Percentiles rank a stretch among this genome's conserved stretches.
Evolutionary conservation across 2,329 filamentous ascomycete genomes (phyloP).

Genomic region (Shiraia bambusicola): DNA sequence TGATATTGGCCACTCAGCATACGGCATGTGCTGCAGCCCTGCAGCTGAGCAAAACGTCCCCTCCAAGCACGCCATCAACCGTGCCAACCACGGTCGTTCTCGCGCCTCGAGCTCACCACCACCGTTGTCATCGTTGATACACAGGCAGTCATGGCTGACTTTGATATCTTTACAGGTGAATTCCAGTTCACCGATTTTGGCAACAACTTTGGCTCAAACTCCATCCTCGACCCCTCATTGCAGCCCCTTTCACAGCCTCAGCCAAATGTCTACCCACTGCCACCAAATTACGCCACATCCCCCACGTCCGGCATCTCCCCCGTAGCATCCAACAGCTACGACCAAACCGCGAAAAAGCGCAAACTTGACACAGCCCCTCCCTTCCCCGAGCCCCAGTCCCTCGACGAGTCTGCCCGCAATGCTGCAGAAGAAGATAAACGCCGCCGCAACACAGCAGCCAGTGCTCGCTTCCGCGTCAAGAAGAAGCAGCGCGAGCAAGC

Average conservation of each 20-base stretch:
- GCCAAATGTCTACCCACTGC: constrained; percentile 25
- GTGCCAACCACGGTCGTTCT: constrained; percentile 17
- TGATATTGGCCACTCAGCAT: constrained; percentile 27
- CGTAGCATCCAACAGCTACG: constrained; percentile 25
- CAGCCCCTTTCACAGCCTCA: constrained; percentile 30
- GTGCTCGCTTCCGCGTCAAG: constrained; percentile 56
- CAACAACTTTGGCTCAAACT: constrained; percentile 40
- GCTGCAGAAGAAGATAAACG: constrained; percentile 57
- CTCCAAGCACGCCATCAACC: constrained; percentile 43
- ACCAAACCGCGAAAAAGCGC: constrained; percentile 48
- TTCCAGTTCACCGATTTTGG: constrained; percentile 51
- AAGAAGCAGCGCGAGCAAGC: constrained; percentile 58
- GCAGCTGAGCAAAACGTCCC: constrained; percentile 20
- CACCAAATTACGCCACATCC: constrained; percentile 30
- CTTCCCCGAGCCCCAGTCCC: constrained; percentile 28
- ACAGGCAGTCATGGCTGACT: constrained; percentile 37
- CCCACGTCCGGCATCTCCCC: constrained; percentile 36
- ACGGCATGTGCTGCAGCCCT: constrained; percentile 20
- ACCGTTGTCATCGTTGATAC: constrained; percentile 2
- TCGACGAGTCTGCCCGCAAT: constrained; percentile 50
- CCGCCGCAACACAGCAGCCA: constrained; percentile 56
- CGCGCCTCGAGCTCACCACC: constrained; percentile 8
- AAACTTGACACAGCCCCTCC: constrained; percentile 44
- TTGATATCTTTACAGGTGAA: constrained; percentile 42
- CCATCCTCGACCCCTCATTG: constrained; percentile 37